Percentiles rank a stretch among this genome's conserved stretches.
phyloP scores from a whole-genome alignment of 768 basidiomycete genomes.

The Lyophyllum semitale region DNA sequence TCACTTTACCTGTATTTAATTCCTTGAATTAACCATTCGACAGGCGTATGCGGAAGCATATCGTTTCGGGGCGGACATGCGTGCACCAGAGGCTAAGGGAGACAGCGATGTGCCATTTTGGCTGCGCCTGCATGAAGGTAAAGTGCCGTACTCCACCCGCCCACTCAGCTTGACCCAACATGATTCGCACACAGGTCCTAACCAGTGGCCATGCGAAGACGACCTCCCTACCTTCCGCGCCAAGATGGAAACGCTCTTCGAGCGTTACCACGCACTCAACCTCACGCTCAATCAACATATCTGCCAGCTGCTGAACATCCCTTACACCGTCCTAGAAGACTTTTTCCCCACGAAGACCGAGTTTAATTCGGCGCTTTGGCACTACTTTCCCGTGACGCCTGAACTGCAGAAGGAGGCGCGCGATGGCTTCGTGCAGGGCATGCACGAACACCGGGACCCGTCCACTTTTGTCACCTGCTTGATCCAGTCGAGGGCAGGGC shows the following conservation, averaged over 20 bases:
- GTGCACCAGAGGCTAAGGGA: constrained; percentile 15
- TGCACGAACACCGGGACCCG: constrained; percentile 34
- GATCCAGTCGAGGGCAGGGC: constrained; percentile 27
- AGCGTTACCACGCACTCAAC: constrained; percentile 25
- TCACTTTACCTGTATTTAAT: neutral
- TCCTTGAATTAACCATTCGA: neutral
- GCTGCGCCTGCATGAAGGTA: constrained; percentile 30
- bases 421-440: constrained; percentile 29
- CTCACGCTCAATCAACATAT: constrained; percentile 30
- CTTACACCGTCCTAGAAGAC: constrained; percentile 19
- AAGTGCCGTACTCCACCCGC: neutral
- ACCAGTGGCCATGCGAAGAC: constrained; percentile 28
- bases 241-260: constrained; percentile 27
- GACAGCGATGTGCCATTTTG: constrained; percentile 26
- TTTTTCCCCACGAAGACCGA: constrained; percentile 25
- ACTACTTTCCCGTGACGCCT: constrained; percentile 26
- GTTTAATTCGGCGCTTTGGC: constrained; percentile 32
- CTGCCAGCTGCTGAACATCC: constrained; percentile 24
- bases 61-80: constrained; percentile 28
- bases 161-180: neutral
- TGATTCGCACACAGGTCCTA: constrained; percentile 20
- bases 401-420: constrained; percentile 19
- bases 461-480: constrained; percentile 31
- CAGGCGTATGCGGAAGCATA: constrained; percentile 31
- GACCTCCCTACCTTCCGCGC: constrained; percentile 27